These are phyloP conservation scores for Porpolomopsis calyptriformis DNA, from an alignment of 768 basidiomycete genomes.

Conservation along the genomic window DNA sequence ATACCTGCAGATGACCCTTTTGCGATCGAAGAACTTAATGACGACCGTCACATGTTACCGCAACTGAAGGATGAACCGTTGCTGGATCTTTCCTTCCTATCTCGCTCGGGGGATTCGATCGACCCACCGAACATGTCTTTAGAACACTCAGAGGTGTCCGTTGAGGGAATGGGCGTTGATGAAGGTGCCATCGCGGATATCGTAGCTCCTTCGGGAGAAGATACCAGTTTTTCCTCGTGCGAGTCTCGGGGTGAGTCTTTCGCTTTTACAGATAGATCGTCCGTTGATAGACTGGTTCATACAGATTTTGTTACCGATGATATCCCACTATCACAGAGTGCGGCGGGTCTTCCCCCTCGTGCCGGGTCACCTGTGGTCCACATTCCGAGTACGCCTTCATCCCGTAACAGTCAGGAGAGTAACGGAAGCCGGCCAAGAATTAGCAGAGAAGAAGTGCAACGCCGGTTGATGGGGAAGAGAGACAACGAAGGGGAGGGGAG, in stretches of 20 bases:
- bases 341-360: too few species aligned
- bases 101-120: slow-evolving; percentile 10
- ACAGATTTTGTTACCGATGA: slow-evolving; percentile 1
- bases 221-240: slow-evolving; percentile 3
- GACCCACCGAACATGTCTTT: slow-evolving; percentile 21
- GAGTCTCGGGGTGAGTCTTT: not conserved
- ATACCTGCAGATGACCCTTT: slow-evolving; percentile 12
- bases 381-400: not conserved
- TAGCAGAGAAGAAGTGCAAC: slow-evolving; percentile 43
- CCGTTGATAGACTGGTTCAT: not conserved
- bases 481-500: slow-evolving; percentile 19
- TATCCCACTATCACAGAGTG: not conserved
- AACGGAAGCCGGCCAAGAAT: slow-evolving; percentile 32
- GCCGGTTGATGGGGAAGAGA: slow-evolving; percentile 34
- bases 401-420: slow-evolving; percentile 10
- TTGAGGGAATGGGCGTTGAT: slow-evolving; percentile 1
- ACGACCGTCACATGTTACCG: not conserved
- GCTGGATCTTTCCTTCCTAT: slow-evolving; percentile 7
- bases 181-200: not conserved
- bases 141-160: slow-evolving; percentile 10
- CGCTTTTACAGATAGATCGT: not conserved
- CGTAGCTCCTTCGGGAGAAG: slow-evolving; percentile 2
- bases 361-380: not conserved
- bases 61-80: slow-evolving; percentile 17
- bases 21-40: not conserved